Conservation (phyloP, 768 basidiomycete genomes). For the Kwoniella shandongensis region DNA sequence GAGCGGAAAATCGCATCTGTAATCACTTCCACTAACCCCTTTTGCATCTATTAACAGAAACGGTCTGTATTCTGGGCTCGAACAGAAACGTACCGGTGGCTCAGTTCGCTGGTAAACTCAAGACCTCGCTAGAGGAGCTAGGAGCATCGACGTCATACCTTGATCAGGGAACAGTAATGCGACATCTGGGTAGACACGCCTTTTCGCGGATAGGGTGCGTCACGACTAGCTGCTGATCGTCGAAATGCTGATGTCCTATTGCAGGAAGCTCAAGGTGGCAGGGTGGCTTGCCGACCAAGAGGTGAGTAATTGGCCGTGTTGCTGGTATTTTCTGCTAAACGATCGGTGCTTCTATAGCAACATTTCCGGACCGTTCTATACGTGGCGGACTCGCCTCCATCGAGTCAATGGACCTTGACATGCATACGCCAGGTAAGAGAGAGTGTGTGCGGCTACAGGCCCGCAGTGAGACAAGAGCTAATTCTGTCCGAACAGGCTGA, state of each 20-base stretch:
- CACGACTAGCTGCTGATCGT: not conserved
- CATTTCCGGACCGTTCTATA: slow-evolving; percentile 90
- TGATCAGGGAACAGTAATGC: slow-evolving; percentile 88
- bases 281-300: slow-evolving; percentile 84
- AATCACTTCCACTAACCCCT: too few relatives aligned
- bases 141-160: slow-evolving; percentile 91
- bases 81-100: slow-evolving; percentile 85
- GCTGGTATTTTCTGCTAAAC: too few relatives aligned
- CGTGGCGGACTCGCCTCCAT: slow-evolving; percentile 92
- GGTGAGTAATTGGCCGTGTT: too few relatives aligned
- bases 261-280: slow-evolving; percentile 78
- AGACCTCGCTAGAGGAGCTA: slow-evolving; percentile 81
- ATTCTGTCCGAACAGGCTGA: slow-evolving; percentile 26
- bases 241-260: not conserved
- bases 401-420: slow-evolving; percentile 95
- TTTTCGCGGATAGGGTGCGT: slow-evolving; percentile 82
- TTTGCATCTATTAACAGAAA: slow-evolving; percentile 49
- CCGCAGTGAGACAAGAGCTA: not conserved
- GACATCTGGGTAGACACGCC: slow-evolving; percentile 88
- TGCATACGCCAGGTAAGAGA: slow-evolving; percentile 84
- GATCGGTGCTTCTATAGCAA: too few relatives aligned
- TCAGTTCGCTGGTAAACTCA: slow-evolving; percentile 83
- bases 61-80: slow-evolving; percentile 85
- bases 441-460: not conserved
- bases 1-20: too few relatives aligned